Evolutionary conservation across 257 asterid genomes (phyloP).

Genomic region (Rhazya stricta): DNA sequence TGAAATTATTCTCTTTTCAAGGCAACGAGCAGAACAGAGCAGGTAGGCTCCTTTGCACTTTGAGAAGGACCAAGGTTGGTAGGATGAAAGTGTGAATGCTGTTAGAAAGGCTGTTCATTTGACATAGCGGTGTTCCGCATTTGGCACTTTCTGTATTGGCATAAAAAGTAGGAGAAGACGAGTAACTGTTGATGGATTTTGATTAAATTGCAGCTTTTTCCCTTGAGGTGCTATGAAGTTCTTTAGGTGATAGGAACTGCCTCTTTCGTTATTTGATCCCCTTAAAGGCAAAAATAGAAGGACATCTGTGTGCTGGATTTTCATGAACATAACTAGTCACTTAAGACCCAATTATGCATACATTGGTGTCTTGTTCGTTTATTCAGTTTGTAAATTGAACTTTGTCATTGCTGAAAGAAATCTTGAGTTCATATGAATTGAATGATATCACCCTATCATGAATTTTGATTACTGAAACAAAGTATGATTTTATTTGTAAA

Average conservation of each 20-base stretch:
- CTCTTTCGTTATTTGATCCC: neutral
- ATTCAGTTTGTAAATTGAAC: neutral
- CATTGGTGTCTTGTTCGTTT: neutral
- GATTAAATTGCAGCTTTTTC: neutral
- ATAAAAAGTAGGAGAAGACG: neutral
- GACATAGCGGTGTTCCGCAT: neutral
- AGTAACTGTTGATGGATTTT: neutral
- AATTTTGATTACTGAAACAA: neutral
- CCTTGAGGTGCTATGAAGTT: no score
- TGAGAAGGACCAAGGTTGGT: neutral
- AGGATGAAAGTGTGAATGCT: neutral
- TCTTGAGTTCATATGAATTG: neutral
- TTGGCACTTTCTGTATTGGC: neutral
- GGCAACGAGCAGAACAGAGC: neutral
- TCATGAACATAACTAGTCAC: neutral
- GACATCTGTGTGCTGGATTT: conserved; percentile 3
- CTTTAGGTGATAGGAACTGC: neutral
- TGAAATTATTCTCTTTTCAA: neutral
- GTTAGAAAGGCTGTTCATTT: neutral
- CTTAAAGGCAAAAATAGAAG: neutral
- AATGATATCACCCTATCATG: neutral
- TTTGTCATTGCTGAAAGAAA: neutral
- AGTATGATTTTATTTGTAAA: neutral
- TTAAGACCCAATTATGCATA: neutral
- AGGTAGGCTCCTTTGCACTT: neutral